These are phyloP conservation scores for Nigrospora sphaerica DNA, from an alignment of 2,329 filamentous ascomycete genomes.

Conservation along the genomic window DNA sequence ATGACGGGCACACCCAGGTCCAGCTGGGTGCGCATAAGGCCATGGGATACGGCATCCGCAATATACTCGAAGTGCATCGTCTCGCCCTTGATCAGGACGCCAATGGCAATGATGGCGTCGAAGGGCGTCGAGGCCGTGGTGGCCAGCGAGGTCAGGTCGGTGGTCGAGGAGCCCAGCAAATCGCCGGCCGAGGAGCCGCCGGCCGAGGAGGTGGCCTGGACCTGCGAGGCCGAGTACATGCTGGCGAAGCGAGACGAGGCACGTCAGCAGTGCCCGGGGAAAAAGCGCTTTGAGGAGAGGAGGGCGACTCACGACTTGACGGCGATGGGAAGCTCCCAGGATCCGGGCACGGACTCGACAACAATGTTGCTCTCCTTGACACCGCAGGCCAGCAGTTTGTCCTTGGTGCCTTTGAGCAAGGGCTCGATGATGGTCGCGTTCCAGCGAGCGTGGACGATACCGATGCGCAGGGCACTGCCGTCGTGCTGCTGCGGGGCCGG, in stretches of 20 bases:
- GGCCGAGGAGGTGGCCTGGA: slow-evolving; percentile 60
- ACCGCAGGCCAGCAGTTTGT: slow-evolving; percentile 68
- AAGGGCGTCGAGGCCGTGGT: slow-evolving; percentile 57
- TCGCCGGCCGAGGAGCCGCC: slow-evolving; percentile 65
- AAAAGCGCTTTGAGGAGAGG: background rate
- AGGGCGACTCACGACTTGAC: slow-evolving; percentile 62
- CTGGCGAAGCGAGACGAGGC: slow-evolving; percentile 32
- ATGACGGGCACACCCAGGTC: slow-evolving; percentile 85
- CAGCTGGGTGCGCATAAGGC: slow-evolving; percentile 88
- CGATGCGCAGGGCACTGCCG: slow-evolving; percentile 74
- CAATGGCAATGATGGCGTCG: slow-evolving; percentile 90
- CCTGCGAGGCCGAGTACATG: slow-evolving; percentile 77
- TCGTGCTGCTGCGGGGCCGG: slow-evolving; percentile 52
- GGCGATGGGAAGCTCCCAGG: slow-evolving; percentile 89
- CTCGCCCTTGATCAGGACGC: slow-evolving; percentile 95
- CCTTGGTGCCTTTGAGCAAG: slow-evolving; percentile 73
- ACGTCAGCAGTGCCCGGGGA: background rate
- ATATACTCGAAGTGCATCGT: slow-evolving; percentile 99
- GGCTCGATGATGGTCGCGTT: slow-evolving; percentile 83
- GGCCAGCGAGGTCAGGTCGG: slow-evolving; percentile 54
- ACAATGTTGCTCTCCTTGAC: slow-evolving; percentile 86
- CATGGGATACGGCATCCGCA: slow-evolving; percentile 80
- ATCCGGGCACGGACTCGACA: slow-evolving; percentile 82
- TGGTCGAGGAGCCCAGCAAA: slow-evolving; percentile 61
- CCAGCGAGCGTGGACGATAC: slow-evolving; percentile 95